These are phyloP conservation scores for Phalaenopsis equestris DNA, from an alignment of 106 monocot species.

Conservation along the genomic window DNA sequence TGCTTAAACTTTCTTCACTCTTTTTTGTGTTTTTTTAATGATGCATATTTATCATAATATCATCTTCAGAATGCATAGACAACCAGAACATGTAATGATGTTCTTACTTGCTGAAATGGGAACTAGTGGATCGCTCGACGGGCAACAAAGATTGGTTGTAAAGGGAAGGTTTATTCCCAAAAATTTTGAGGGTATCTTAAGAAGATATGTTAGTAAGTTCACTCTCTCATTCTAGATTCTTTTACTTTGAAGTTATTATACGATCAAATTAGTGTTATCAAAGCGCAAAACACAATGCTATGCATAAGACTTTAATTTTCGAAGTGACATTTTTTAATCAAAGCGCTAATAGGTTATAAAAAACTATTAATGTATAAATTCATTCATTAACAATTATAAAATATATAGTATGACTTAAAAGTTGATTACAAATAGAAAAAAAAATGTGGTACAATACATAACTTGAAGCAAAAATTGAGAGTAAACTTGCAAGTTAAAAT, in stretches of 20 bases:
- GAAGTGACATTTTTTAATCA: no score
- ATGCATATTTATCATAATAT: not conserved
- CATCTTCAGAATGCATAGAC: constrained; percentile 78
- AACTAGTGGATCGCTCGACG: constrained; percentile 96
- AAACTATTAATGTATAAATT: no score
- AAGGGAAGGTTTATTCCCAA: constrained; percentile 98
- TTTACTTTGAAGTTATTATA: not conserved
- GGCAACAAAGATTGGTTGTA: constrained; percentile 89
- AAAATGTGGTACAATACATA: no score
- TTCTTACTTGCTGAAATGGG: constrained; percentile 97
- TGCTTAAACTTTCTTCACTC: no score
- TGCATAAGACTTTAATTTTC: no score
- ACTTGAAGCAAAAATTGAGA: no score
- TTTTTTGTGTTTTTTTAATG: not conserved
- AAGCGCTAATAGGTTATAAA: no score
- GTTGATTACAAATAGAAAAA: no score
- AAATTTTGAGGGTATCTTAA: constrained; percentile 91
- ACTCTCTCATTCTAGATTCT: not conserved
- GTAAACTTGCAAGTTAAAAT: no score
- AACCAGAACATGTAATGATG: constrained; percentile 92
- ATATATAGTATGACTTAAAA: no score
- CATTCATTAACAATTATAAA: no score
- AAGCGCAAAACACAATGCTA: no score
- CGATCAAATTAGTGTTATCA: not conserved
- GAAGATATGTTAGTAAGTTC: constrained; percentile 91